Percentiles rank a stretch among this genome's conserved stretches.
Evolutionary conservation across 768 basidiomycete species (phyloP).

Genomic region (Daedaleopsis sinensis): DNA sequence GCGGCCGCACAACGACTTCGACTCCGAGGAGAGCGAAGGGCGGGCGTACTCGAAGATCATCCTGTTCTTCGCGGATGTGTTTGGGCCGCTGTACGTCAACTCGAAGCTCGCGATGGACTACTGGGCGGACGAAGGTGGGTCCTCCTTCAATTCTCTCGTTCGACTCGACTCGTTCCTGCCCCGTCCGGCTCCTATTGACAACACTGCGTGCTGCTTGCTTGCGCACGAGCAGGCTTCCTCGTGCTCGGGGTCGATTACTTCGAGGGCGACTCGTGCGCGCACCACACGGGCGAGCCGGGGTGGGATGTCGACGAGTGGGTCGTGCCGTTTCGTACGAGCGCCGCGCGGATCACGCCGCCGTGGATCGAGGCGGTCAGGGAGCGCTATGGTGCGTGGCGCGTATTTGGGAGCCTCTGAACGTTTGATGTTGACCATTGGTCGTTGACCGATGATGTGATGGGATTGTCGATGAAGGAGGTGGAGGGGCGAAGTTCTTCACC

Average conservation of each 20-base stretch:
- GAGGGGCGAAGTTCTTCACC: constrained; percentile 21
- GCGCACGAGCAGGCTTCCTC: constrained; percentile 58
- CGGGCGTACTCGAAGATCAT: constrained; percentile 43
- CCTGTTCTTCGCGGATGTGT: constrained; percentile 62
- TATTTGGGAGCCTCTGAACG: not conserved
- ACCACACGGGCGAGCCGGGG: constrained; percentile 37
- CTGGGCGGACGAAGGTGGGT: constrained; percentile 58
- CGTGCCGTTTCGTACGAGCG: constrained; percentile 34
- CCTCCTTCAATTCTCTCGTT: too few relatives aligned
- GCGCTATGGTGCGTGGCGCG: constrained; percentile 45
- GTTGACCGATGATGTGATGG: not conserved
- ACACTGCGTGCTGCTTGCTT: too few relatives aligned
- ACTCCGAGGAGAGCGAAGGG: constrained; percentile 33
- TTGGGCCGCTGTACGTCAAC: constrained; percentile 60
- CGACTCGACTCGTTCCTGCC: too few relatives aligned
- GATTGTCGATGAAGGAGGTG: constrained; percentile 24
- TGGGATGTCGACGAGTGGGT: constrained; percentile 18
- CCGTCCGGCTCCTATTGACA: too few relatives aligned
- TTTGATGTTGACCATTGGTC: not conserved
- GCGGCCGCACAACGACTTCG: constrained; percentile 37
- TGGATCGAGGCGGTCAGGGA: constrained; percentile 57
- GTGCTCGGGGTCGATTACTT: constrained; percentile 68
- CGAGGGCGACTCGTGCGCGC: constrained; percentile 54
- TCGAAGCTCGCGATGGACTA: constrained; percentile 64
- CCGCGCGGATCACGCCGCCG: constrained; percentile 40